Percentiles rank a stretch among this genome's conserved stretches.
phyloP scores from a whole-genome alignment of 179 eudicot species.

The Beta corolliflora region DNA sequence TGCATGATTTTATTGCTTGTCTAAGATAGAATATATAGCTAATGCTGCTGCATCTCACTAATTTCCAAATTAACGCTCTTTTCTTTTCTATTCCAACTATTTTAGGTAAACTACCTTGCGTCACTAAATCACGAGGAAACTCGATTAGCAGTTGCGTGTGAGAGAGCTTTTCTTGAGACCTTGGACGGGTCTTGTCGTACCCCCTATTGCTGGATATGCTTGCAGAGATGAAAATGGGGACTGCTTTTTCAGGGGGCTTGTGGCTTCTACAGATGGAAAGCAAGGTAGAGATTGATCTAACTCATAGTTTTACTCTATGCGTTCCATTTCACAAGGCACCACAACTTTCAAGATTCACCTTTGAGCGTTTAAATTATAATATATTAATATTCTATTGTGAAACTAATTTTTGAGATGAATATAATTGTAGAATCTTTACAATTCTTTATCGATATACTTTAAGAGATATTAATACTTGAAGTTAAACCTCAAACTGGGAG shows the following conservation, averaged over 20 bases:
- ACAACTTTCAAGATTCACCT: too few relatives aligned
- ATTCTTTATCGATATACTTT: too few relatives aligned
- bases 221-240: conserved; percentile 66
- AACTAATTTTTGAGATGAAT: too few relatives aligned
- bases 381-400: too few relatives aligned
- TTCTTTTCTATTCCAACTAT: background rate
- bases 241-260: conserved; percentile 79
- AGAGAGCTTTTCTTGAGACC: conserved; percentile 80
- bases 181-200: conserved; percentile 91
- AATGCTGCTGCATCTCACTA: too few relatives aligned
- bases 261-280: conserved; percentile 90
- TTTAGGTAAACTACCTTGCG: conserved; percentile 68
- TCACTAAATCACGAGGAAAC: conserved; percentile 91
- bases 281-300: conserved; percentile 46
- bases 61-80: background rate
- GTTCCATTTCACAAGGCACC: too few relatives aligned
- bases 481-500: too few relatives aligned
- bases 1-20: background rate
- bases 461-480: too few relatives aligned
- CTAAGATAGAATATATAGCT: background rate
- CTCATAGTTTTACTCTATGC: background rate
- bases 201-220: conserved; percentile 97
- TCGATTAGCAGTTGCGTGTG: conserved; percentile 85
- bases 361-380: too few relatives aligned
- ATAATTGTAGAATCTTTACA: too few relatives aligned